phyloP scores from a whole-genome alignment of 2,329 filamentous ascomycete species.

The Xylariaceae sp. region DNA sequence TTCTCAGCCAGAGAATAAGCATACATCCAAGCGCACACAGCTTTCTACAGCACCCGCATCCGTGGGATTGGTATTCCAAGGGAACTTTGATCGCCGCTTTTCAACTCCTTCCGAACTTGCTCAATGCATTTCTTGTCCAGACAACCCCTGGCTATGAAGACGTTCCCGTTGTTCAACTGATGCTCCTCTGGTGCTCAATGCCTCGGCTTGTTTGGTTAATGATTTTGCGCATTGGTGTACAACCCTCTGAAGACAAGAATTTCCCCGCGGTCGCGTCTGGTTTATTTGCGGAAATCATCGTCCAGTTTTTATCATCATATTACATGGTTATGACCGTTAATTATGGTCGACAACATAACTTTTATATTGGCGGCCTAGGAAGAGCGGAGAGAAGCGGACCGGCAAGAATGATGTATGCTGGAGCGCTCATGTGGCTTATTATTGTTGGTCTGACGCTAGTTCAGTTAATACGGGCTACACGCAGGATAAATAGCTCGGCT shows the following conservation, averaged over 20 bases:
- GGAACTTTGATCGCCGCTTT: constrained; percentile 5
- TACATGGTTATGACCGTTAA: constrained; percentile 13
- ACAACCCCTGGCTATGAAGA: constrained; percentile 10
- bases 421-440: constrained; percentile 10
- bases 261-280: not conserved
- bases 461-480: not conserved
- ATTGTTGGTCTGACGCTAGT: not conserved
- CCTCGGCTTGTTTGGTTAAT: constrained; percentile 11
- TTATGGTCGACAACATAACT: constrained; percentile 9
- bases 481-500: too few relatives aligned
- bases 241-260: constrained; percentile 3
- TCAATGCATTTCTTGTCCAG: constrained; percentile 7
- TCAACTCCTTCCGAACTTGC: constrained; percentile 11
- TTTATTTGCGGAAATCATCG: constrained; percentile 8
- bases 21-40: not conserved
- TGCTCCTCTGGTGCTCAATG: constrained; percentile 16
- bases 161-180: constrained; percentile 5
- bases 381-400: not conserved
- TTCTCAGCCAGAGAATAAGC: not conserved
- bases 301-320: constrained; percentile 15
- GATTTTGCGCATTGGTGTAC: constrained; percentile 5
- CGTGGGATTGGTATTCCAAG: constrained; percentile 2
- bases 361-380: constrained; percentile 8
- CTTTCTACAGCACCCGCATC: constrained; percentile 1
- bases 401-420: constrained; percentile 11